Evolutionary conservation across 257 asterid genomes (phyloP).

Genomic region (Solanum rostratum): DNA sequence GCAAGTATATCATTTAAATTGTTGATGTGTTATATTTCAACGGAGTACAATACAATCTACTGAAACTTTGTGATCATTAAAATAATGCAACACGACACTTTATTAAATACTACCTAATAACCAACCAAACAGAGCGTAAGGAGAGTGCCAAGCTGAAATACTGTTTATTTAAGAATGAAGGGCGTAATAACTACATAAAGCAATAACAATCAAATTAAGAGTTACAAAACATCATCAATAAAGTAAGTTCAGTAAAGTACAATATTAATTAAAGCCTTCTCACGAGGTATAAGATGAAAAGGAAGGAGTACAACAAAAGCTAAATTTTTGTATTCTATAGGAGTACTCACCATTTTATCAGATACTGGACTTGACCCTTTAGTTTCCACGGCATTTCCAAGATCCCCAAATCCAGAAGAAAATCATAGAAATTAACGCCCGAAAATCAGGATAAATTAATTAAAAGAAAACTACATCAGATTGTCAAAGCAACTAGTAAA

Average conservation of each 20-base stretch:
- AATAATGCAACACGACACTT: too few species aligned
- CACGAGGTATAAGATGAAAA: neutral
- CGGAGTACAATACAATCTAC: too few species aligned
- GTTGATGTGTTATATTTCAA: too few species aligned
- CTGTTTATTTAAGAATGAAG: too few species aligned
- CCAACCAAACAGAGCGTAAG: too few species aligned
- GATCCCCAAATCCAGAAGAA: constrained; percentile 12
- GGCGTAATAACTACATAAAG: too few species aligned
- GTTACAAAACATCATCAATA: neutral
- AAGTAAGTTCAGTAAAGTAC: neutral
- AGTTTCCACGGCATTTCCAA: constrained; percentile 28
- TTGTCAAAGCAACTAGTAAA: neutral
- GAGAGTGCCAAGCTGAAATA: too few species aligned
- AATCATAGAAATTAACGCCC: constrained; percentile 12
- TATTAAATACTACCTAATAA: too few species aligned
- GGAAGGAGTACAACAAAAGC: neutral
- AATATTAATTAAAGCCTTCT: neutral
- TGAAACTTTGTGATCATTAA: too few species aligned
- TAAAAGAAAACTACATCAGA: neutral
- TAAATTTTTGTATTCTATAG: neutral
- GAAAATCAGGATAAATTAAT: neutral
- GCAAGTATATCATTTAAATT: too few species aligned
- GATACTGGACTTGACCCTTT: constrained; percentile 79
- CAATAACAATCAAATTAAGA: neutral
- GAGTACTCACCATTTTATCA: constrained; percentile 64